Base-by-base conservation (phyloP, 1,284 basidiomycete species). In the Amylostereum chailletii region DNA sequence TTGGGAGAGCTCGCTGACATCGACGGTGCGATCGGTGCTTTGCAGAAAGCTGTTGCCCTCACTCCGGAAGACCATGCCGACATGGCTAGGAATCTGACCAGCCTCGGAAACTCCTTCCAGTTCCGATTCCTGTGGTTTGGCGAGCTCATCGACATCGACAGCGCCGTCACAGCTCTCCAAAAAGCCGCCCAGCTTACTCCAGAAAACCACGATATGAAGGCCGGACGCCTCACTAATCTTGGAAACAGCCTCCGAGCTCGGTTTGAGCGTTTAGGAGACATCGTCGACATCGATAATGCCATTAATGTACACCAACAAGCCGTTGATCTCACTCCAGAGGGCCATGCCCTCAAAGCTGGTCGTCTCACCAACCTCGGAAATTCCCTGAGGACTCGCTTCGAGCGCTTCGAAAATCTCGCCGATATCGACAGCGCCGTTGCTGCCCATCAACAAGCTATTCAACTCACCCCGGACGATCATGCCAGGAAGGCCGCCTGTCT, bases 81-180 rank as follows among this genome's bases (percentile, higher is more conserved):
- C 30, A 37, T 42, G 34, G 37, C 47, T 7, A 34, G 30, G 46
- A 47, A 54, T 7, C 49, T 64, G 29, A 53, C 53, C 47, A 57
- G 57, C 41, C 50, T 67, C 33, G 65, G 62, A 10, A 54, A 48
- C 33, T 58, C 62, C 4, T 47, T 65, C 42, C 57, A 59, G 42
- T 53, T 58, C 34, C 61, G 61, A 34, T 60, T 58, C 43, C 53
- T 56, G 9, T 53, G 46, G 40, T n/a, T 51, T 7, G 56, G 56
- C 3, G 29, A 43, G 1, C 31, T 51, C 30, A 34, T 34, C 4
- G 63, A 65, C 43, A 54, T 67, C 3, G 57, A 65, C 38, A 53
- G 56, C 44, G 64, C 64, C 19, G n/a, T 43, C 42, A 5, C 42
- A 30, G 5, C 27, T 4, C 19, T 30, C 11, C 42, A 30, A 7